A percentile compares a stretch with the other conserved stretches of the same genome.
These are phyloP conservation scores for Mycosphaerella arachidis DNA, from an alignment of 2,329 filamentous ascomycete genomes.

Conservation along the genomic window DNA sequence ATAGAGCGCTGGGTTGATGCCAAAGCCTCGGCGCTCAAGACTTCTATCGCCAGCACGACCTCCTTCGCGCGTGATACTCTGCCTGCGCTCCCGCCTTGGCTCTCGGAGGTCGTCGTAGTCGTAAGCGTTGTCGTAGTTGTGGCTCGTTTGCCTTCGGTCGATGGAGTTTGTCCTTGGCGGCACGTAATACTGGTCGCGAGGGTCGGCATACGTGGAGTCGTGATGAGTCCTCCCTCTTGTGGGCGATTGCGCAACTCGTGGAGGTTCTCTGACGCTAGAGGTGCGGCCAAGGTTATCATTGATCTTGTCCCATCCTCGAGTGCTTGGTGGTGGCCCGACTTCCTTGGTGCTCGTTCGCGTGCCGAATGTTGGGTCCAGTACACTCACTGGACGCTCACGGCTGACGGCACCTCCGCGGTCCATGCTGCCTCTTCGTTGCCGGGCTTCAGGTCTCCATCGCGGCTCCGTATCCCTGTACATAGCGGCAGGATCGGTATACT, in stretches of 20 bases:
- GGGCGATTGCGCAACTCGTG: conserved; percentile 25
- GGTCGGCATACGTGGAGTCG: conserved; percentile 22
- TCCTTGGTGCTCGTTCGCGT: conserved; percentile 32
- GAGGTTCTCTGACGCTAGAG: conserved; percentile 42
- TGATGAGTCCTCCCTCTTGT: conserved; percentile 23
- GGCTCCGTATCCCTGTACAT: conserved; percentile 51
- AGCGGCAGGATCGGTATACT: conserved; percentile 47
- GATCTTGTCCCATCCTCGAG: conserved; percentile 67
- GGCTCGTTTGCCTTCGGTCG: conserved; percentile 42
- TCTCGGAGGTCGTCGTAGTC: conserved; percentile 43
- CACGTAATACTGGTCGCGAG: conserved; percentile 37
- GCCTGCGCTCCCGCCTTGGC: conserved; percentile 33
- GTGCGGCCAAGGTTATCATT: conserved; percentile 45
- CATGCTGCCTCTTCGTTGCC: conserved; percentile 42
- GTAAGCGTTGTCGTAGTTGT: conserved; percentile 44
- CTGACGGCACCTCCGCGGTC: conserved; percentile 35
- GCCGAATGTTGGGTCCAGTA: conserved; percentile 35
- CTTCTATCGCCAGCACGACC: conserved; percentile 37
- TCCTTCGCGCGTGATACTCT: conserved; percentile 34
- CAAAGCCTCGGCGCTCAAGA: conserved; percentile 45
- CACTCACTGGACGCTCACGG: conserved; percentile 43
- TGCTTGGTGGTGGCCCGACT: conserved; percentile 60
- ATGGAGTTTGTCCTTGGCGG: conserved; percentile 34
- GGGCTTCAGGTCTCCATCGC: conserved; percentile 35
- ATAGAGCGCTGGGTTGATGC: conserved; percentile 32